A percentile compares a stretch with the other conserved stretches of the same genome.
phyloP scores from a whole-genome alignment of 2,329 filamentous ascomycete species.

The Mariannaea sp. region DNA sequence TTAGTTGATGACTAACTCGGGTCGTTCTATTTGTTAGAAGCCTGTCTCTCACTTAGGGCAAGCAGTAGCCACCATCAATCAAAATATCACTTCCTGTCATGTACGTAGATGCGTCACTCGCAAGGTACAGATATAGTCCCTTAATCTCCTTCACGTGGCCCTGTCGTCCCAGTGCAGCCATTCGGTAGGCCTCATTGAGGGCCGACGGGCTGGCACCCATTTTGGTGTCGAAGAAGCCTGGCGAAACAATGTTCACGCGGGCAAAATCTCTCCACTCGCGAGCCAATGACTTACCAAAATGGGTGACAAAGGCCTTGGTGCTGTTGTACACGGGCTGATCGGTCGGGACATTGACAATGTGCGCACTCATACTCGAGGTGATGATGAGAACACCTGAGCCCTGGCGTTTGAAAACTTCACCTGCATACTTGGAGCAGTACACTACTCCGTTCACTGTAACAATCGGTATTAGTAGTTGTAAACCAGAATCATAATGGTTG shows the following conservation, averaged over 20 bases:
- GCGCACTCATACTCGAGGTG: slow-evolving; percentile 51
- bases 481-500: neutral
- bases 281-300: slow-evolving; percentile 57
- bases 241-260: slow-evolving; percentile 55
- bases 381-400: slow-evolving; percentile 54
- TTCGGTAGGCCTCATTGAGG: slow-evolving; percentile 52
- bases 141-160: slow-evolving; percentile 68
- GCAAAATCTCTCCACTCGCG: slow-evolving; percentile 60
- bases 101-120: slow-evolving; percentile 54
- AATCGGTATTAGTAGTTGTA: neutral
- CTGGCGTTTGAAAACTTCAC: slow-evolving; percentile 47
- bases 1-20: no score
- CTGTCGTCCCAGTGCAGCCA: slow-evolving; percentile 57
- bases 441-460: slow-evolving; percentile 48
- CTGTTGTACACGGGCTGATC: slow-evolving; percentile 60
- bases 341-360: slow-evolving; percentile 53
- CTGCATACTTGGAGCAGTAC: slow-evolving; percentile 48
- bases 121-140: slow-evolving; percentile 58
- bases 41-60: slow-evolving; percentile 30
- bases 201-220: slow-evolving; percentile 52
- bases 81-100: slow-evolving; percentile 56
- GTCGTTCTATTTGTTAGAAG: no score
- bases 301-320: slow-evolving; percentile 57
- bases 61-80: slow-evolving; percentile 49
- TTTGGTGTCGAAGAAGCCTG: slow-evolving; percentile 53